A percentile compares a stretch with the other conserved stretches of the same genome.
Evolutionary conservation across 768 basidiomycete species (phyloP).

Genomic region (Leccinum fibrillosum): DNA sequence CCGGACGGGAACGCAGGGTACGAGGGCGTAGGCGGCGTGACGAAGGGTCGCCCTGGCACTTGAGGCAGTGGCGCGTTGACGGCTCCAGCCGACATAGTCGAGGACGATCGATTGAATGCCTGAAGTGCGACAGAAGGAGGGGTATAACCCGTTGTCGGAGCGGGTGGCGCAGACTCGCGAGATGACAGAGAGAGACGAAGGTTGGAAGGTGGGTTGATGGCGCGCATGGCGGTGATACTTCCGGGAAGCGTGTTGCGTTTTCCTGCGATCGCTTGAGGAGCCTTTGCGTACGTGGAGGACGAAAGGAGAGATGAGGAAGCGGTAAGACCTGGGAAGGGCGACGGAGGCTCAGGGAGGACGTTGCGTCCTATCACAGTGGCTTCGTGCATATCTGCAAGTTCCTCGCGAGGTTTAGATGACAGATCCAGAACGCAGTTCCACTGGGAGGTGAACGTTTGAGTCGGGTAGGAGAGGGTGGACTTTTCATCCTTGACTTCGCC

Average conservation of each 20-base stretch:
- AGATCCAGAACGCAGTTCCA: constrained; percentile 93
- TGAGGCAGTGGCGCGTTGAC: constrained; percentile 11
- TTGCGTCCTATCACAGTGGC: constrained; percentile 24
- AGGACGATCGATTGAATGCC: constrained; percentile 25
- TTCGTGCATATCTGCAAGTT: constrained; percentile 17
- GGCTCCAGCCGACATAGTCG: constrained; percentile 22
- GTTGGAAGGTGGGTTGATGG: constrained; percentile 18
- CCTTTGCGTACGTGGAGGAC: constrained; percentile 22
- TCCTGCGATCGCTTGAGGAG: constrained; percentile 46
- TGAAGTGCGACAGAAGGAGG: constrained; percentile 37
- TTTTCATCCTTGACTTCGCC: constrained; percentile 19
- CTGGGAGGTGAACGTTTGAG: constrained; percentile 71
- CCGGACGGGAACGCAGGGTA: constrained; percentile 63
- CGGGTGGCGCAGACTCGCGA: constrained; percentile 20
- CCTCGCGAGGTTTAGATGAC: constrained; percentile 33
- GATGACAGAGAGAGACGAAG: constrained; percentile 25
- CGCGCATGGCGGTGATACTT: constrained; percentile 30
- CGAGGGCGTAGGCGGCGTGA: constrained; percentile 59
- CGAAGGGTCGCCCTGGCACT: constrained; percentile 15
- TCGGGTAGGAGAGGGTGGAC: constrained; percentile 48
- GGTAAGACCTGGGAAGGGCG: constrained; percentile 62
- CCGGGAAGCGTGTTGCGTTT: constrained; percentile 55
- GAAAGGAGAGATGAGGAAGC: constrained; percentile 23
- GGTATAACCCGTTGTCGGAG: constrained; percentile 19
- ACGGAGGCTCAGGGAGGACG: constrained; percentile 71